Evolutionary conservation across 768 basidiomycete genomes (phyloP), one percentile per base, ranked within the genome.

Genomic region (Panaeolus papilionaceus): DNA sequence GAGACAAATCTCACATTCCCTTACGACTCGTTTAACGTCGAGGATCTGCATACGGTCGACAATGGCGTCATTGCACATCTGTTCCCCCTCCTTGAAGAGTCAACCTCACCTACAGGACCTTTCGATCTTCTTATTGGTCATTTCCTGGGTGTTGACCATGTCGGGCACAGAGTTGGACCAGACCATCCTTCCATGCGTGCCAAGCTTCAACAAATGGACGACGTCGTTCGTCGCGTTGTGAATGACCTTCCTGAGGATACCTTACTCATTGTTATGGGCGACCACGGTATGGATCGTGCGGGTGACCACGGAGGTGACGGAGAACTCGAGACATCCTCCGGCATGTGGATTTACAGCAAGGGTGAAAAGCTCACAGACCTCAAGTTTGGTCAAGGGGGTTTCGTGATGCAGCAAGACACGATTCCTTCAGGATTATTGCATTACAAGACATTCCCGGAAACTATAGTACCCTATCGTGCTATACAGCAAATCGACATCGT

Each of bases 241-340:
- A 85, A 88, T 0, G 70, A 82, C 16, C 75, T 98, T 62, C 92
- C 98, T 64, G 82, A 92, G n/a, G 92, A 97, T 62, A 99, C 98
- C 0, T 81, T 99, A 0, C 84, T 99, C 5, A 88, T 99, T 65
- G 85, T 99, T 1, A 82, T 99, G 1, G 98, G 98, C 1, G 97
- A 99, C 75, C 98, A 99, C 73, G 98, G 98, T 0, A 99, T 99
- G 98, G 96, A 98, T 73, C 83, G 86, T 45, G 86, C 92, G 23
- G 98, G 98, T 1, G 96, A 99, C 72, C 97, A 99, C 71, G 98
- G 98, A 0, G 97, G 98, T 1, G 98, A 98, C 72, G 90, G 91
- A 0, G 81, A 82, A 4, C 85, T 92, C 37, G 97, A 99, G 75
- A 94, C 95, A 0, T 91, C 92, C 11, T 83, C 95, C 0, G 95